Evolutionary conservation across 805 yeast genomes (phyloP).

Genomic region (Hyphopichia homilentoma): DNA sequence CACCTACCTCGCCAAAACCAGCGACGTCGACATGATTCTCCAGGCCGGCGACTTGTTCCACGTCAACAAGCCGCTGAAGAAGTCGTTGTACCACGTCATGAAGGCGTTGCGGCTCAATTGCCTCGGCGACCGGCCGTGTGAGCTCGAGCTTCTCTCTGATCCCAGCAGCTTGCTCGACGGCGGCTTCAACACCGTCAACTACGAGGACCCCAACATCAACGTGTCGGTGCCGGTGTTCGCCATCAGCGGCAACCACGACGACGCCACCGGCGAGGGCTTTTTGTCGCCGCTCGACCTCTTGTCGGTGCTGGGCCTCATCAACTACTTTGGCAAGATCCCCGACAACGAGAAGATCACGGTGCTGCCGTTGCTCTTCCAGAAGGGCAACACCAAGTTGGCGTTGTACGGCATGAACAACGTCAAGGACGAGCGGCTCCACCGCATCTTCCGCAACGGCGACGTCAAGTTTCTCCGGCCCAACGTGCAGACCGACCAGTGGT

Average conservation of each 20-base stretch:
- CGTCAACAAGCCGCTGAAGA: constrained; percentile 81
- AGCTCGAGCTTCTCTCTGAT: constrained; percentile 77
- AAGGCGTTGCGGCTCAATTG: constrained; percentile 66
- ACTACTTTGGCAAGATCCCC: constrained; percentile 82
- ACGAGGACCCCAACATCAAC: constrained; percentile 87
- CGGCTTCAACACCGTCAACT: constrained; percentile 71
- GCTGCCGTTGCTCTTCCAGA: constrained; percentile 74
- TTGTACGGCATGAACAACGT: constrained; percentile 86
- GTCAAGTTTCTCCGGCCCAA: constrained; percentile 77
- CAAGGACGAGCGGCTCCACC: constrained; percentile 80
- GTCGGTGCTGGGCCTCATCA: constrained; percentile 75
- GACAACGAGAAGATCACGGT: constrained; percentile 73
- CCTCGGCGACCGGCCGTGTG: constrained; percentile 84
- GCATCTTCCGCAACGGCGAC: constrained; percentile 75
- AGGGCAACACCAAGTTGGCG: constrained; percentile 79
- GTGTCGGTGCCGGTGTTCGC: constrained; percentile 88
- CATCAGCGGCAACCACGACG: constrained; percentile 95
- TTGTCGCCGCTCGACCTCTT: constrained; percentile 84
- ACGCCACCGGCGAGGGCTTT: constrained; percentile 82
- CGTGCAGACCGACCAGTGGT: constrained; percentile 62
- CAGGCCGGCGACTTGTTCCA: constrained; percentile 96
- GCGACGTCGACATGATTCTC: constrained; percentile 80
- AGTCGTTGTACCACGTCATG: constrained; percentile 80
- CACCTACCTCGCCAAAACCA: constrained; percentile 60
- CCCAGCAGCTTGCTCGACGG: constrained; percentile 60